Evolutionary conservation across 129 eudicot genomes (phyloP), one percentile per base, ranked within the genome.

Genomic region (Flaveria brownii): DNA sequence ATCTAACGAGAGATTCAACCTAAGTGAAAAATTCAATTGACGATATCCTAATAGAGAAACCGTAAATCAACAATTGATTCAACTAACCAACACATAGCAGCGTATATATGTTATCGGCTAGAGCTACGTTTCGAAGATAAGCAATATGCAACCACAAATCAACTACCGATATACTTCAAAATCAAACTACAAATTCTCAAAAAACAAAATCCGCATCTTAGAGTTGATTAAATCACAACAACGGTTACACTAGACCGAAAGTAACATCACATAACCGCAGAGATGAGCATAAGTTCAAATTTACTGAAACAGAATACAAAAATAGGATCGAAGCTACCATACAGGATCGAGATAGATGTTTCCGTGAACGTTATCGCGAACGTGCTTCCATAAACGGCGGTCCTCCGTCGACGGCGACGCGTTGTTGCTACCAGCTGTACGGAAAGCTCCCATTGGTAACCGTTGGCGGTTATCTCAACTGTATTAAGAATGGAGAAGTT

Each of bases 361-460:
- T 62, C 98, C 98, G 70, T 93, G 97, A 47, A 93, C 97, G 81
- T 93, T 93, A 82, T 93, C 98, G 65, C 81, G 91, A 47, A 94
- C 85, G 70, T 87, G 93, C 84, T 93, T 94, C 77, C 83, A 80
- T 76, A 82, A 84, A 4, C 93, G 76, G 3, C 90, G 87, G 67
- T 86, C 83, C 26, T 75, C 82, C 84, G 28, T 71, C 23, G 87
- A 72, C 68, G 90, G 72, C 74, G 57, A 68, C 26, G 71, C 49
- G 36, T 41, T 17, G 70, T 60, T 67, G 72, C 71, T 73, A 69
- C 39, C 68, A 6, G 76, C 84, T 26, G 71, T 76, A 70, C 62
- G 56, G 76, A 26, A 60, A 50, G 78, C 86, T 85, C 86, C 90
- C 90, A 88, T 85, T 61, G 59, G 78, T 65, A 61, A 64, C 49